These are phyloP conservation scores for Eucalyptus cloeziana DNA, from an alignment of 345 rosid species.

Conservation along the genomic window DNA sequence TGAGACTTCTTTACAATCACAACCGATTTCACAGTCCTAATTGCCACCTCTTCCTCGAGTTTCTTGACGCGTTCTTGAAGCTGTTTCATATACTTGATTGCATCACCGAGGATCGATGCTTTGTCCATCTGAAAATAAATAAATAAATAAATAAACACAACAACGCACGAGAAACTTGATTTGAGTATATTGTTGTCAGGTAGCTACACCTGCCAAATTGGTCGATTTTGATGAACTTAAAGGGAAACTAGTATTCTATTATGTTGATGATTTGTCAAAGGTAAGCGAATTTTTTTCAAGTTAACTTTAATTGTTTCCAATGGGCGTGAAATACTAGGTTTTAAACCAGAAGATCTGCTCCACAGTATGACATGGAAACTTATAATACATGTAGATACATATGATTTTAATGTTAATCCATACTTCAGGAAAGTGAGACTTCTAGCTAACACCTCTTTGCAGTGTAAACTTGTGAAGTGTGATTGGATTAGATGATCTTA, in stretches of 20 bases:
- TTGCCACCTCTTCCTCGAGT: slow-evolving; percentile 44
- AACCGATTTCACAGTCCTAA: slow-evolving; percentile 34
- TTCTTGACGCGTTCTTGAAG: slow-evolving; percentile 53
- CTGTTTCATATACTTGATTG: slow-evolving; percentile 45
- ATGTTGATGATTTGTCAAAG: not conserved
- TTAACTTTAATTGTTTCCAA: not conserved
- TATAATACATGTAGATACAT: not conserved
- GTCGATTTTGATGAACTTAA: not conserved
- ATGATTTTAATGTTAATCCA: not conserved
- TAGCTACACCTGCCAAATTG: not conserved
- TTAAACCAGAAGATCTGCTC: not conserved
- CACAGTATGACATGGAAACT: not conserved
- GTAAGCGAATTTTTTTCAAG: not conserved
- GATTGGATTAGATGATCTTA: not conserved
- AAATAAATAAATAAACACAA: not conserved
- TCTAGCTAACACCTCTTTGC: not conserved
- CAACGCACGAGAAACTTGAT: not conserved
- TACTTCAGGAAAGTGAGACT: not conserved
- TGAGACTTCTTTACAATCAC: slow-evolving; percentile 38
- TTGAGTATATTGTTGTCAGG: not conserved
- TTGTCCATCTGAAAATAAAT: slow-evolving; percentile 39
- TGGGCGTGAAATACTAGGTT: not conserved
- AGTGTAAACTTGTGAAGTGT: not conserved
- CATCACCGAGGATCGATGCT: slow-evolving; percentile 56
- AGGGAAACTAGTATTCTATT: not conserved